phyloP scores from a whole-genome alignment of 2,329 filamentous ascomycete genomes.

The Cryphonectria nitschkei region DNA sequence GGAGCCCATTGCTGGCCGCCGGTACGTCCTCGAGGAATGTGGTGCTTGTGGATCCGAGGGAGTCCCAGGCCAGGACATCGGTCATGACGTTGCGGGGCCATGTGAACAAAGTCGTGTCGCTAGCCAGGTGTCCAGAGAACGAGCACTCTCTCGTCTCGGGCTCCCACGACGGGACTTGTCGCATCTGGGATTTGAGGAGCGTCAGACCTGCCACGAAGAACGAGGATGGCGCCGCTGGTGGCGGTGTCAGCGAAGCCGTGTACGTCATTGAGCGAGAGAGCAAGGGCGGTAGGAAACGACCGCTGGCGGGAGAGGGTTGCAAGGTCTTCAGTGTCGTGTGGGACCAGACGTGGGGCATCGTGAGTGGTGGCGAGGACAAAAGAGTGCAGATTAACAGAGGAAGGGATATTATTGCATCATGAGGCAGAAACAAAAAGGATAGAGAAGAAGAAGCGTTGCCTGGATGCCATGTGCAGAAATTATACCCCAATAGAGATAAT shows the following conservation, averaged over 20 bases:
- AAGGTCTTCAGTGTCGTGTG: conserved; percentile 91
- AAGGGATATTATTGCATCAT: conserved; percentile 52
- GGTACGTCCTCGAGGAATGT: conserved; percentile 87
- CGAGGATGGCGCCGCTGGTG: conserved; percentile 60
- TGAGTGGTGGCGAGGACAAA: conserved; percentile 92
- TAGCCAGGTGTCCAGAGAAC: conserved; percentile 61
- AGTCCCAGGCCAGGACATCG: conserved; percentile 72
- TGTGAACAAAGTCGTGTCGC: conserved; percentile 68
- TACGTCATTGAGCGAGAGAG: conserved; percentile 77
- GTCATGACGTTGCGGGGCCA: conserved; percentile 93
- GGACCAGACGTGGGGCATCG: conserved; percentile 85
- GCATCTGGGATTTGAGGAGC: conserved; percentile 90
- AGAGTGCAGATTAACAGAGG: conserved; percentile 87
- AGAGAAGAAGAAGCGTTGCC: conserved; percentile 8
- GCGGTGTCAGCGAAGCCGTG: conserved; percentile 72
- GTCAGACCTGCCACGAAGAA: conserved; percentile 62
- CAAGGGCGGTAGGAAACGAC: conserved; percentile 64
- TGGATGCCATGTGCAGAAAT: conserved; percentile 16
- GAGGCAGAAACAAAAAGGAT: conserved; percentile 15
- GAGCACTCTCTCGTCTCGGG: conserved; percentile 84
- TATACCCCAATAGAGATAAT: conserved; percentile 33
- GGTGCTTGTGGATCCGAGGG: conserved; percentile 88
- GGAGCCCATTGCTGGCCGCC: conserved; percentile 59
- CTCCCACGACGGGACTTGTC: conserved; percentile 89
- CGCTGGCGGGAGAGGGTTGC: conserved; percentile 75